phyloP scores from a whole-genome alignment of 768 basidiomycete genomes.

The Mycena metata region DNA sequence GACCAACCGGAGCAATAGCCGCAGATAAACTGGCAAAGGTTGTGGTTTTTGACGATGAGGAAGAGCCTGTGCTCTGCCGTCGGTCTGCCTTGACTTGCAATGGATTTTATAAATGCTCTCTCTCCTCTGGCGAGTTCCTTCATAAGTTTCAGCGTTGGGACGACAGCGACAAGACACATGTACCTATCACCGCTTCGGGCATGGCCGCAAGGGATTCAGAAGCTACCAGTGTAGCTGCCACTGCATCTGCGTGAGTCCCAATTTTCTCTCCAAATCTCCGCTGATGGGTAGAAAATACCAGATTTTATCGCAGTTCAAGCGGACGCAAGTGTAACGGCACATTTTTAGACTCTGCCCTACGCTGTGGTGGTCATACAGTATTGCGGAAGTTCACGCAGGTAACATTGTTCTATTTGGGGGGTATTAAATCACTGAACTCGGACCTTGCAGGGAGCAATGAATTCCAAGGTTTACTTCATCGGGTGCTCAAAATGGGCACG shows the following conservation, averaged over 20 bases:
- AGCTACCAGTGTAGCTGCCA: no score
- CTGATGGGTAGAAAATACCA: no score
- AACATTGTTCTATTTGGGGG: not conserved
- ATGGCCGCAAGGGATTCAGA: no score
- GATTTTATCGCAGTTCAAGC: not conserved
- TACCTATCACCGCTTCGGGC: no score
- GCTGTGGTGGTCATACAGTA: constrained; percentile 13
- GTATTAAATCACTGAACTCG: no score
- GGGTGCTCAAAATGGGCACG: constrained; percentile 14
- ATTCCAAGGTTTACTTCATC: constrained; percentile 8
- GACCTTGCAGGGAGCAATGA: not conserved
- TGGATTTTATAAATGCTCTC: not conserved
- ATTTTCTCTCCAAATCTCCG: no score
- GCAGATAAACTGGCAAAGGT: constrained; percentile 3
- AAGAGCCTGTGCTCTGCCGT: constrained; percentile 2
- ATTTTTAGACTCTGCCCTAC: not conserved
- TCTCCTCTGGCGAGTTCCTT: not conserved
- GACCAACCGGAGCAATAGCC: no score
- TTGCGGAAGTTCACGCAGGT: constrained; percentile 9
- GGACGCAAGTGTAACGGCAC: not conserved
- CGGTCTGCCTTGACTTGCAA: constrained; percentile 4
- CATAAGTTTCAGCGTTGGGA: constrained; percentile 17
- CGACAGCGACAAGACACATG: no score
- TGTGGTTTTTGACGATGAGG: not conserved
- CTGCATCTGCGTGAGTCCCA: no score